Evolutionary conservation across 2,329 filamentous ascomycete species (phyloP).

Genomic region (Sordariomycetes sp.): DNA sequence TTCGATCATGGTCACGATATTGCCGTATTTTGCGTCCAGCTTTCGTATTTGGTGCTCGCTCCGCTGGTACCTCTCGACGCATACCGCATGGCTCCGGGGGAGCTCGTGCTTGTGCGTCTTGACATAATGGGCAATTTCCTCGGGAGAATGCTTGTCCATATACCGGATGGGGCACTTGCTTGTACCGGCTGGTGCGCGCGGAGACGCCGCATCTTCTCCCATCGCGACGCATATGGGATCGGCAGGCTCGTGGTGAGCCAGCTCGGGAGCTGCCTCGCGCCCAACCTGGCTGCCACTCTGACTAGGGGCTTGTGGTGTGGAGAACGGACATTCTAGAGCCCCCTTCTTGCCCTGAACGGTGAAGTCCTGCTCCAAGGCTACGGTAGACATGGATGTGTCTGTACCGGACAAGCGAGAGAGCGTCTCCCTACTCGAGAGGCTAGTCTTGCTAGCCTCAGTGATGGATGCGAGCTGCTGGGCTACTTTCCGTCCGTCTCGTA

Average conservation of each 20-base stretch:
- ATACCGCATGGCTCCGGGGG: constrained; percentile 86
- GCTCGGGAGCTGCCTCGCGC: constrained; percentile 20
- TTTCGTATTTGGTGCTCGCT: constrained; percentile 78
- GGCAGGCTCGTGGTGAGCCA: constrained; percentile 34
- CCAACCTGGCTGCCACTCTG: constrained; percentile 11
- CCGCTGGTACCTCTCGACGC: constrained; percentile 79
- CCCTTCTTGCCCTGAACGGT: constrained; percentile 77
- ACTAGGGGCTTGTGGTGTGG: constrained; percentile 15
- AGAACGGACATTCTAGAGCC: constrained; percentile 73
- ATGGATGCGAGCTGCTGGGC: constrained; percentile 40
- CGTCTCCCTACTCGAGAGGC: constrained; percentile 31
- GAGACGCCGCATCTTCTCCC: constrained; percentile 48
- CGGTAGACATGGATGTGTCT: constrained; percentile 49
- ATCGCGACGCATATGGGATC: constrained; percentile 57
- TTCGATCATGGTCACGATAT: constrained; percentile 87
- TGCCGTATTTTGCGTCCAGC: constrained; percentile 89
- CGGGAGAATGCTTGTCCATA: constrained; percentile 82
- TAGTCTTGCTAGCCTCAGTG: constrained; percentile 39
- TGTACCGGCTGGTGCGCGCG: constrained; percentile 34
- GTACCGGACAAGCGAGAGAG: constrained; percentile 31
- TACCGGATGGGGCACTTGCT: constrained; percentile 85
- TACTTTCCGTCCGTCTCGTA: constrained; percentile 52
- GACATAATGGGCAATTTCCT: constrained; percentile 88
- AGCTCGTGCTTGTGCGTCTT: constrained; percentile 93
- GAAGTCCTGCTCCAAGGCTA: constrained; percentile 73